These are phyloP conservation scores for Vitis amurensis DNA, from an alignment of 164 flowering plant species.

Conservation along the genomic window DNA sequence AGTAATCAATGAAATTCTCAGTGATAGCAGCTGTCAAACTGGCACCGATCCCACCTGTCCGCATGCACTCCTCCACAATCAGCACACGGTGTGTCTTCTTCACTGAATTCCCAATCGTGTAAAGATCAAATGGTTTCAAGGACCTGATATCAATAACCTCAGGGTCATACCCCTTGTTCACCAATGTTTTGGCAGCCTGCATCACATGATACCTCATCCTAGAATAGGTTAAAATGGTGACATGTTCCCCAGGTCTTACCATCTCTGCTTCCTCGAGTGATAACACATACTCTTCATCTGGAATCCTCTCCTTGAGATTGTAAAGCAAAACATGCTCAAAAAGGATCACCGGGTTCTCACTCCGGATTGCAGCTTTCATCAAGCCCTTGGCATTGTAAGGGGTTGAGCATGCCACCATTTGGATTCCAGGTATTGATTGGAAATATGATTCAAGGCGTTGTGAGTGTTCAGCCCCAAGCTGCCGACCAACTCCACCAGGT, in stretches of 20 bases:
- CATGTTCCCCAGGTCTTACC: slow-evolving; percentile 91
- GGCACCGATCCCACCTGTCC: slow-evolving; percentile 95
- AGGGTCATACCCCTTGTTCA: slow-evolving; percentile 90
- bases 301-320: slow-evolving; percentile 87
- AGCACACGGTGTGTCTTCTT: slow-evolving; percentile 85
- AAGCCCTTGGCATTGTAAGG: slow-evolving; percentile 92
- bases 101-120: slow-evolving; percentile 83
- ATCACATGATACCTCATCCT: slow-evolving; percentile 93
- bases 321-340: slow-evolving; percentile 88
- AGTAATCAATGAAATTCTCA: slow-evolving; percentile 83
- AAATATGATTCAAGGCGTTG: slow-evolving; percentile 89
- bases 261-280: slow-evolving; percentile 89
- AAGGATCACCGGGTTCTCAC: slow-evolving; percentile 86
- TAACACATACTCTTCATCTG: slow-evolving; percentile 76
- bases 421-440: slow-evolving; percentile 90
- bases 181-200: slow-evolving; percentile 91
- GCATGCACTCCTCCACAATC: slow-evolving; percentile 93
- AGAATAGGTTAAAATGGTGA: slow-evolving; percentile 83
- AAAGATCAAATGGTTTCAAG: slow-evolving; percentile 79
- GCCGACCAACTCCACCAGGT: slow-evolving; percentile 93
- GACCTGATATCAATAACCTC: slow-evolving; percentile 90
- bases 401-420: slow-evolving; percentile 94
- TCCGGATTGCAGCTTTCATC: slow-evolving; percentile 91
- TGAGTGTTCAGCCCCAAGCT: slow-evolving; percentile 91
- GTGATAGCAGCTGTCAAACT: slow-evolving; percentile 82